Percentiles rank a stretch among this genome's conserved stretches.
Conservation (phyloP, 495 filamentous ascomycete genomes). For the Cercophora newfieldiana region DNA sequence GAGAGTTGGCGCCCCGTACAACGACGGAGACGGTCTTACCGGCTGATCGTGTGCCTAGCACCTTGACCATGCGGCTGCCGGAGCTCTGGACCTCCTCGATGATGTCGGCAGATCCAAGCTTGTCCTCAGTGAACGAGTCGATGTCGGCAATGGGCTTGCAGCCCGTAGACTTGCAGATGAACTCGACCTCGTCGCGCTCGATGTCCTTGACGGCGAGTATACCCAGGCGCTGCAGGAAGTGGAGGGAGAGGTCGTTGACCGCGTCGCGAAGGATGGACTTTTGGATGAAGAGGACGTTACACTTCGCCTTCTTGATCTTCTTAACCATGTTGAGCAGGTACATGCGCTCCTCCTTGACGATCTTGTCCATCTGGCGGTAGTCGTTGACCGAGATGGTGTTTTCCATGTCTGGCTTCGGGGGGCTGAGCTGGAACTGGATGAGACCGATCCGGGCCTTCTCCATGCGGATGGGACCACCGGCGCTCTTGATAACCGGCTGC, state of each 20-base stretch:
- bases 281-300: conserved; percentile 97
- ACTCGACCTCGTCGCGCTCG: conserved; percentile 97
- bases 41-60: conserved; percentile 80
- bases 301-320: conserved; percentile 99
- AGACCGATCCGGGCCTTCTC: conserved; percentile 97
- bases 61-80: conserved; percentile 88
- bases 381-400: conserved; percentile 99
- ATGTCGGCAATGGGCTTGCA: conserved; percentile 99
- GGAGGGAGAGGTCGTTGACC: conserved; percentile 93
- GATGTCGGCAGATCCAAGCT: conserved; percentile 92
- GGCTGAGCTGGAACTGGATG: conserved; percentile 97
- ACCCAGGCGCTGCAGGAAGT: conserved; percentile 96
- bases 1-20: conserved; percentile 86
- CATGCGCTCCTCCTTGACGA: conserved; percentile 96
- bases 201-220: conserved; percentile 96
- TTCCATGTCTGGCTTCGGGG: conserved; percentile 99
- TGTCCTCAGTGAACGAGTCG: conserved; percentile 98
- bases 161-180: conserved; percentile 95
- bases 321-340: conserved; percentile 98
- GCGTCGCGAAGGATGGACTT: conserved; percentile 98
- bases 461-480: conserved; percentile 86
- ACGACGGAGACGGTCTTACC: conserved; percentile 92
- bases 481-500: conserved; percentile 90
- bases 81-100: conserved; percentile 87
- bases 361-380: conserved; percentile 99